Conservation (phyloP, 78 protist species). For the Blattamonas nauphoetae region DNA sequence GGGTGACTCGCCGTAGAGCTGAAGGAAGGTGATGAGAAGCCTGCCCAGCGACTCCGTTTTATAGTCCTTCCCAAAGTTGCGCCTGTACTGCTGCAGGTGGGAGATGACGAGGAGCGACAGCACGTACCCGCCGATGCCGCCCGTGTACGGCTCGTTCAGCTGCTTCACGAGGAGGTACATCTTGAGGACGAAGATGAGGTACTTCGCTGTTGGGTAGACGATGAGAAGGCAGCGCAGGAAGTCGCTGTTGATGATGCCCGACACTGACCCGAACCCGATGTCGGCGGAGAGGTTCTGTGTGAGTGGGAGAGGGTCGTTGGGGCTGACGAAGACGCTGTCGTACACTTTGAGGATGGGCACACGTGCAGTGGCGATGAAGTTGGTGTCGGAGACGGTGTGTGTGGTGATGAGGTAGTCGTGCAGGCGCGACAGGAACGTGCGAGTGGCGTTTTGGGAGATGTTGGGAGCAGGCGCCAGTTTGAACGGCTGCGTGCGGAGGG, state of each 20-base stretch:
- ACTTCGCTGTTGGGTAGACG: neutral
- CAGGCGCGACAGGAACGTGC: neutral
- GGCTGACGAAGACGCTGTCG: neutral
- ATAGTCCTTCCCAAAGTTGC: neutral
- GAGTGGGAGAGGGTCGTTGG: neutral
- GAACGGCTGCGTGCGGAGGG: too few relatives aligned
- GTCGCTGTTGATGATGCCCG: conserved; percentile 16
- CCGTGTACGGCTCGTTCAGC: conserved; percentile 58
- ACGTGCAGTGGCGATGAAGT: conserved; percentile 43
- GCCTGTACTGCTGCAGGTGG: conserved; percentile 40
- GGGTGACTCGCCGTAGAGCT: conserved; percentile 30
- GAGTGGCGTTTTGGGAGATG: neutral
- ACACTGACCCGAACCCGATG: conserved; percentile 36
- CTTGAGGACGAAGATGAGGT: conserved; percentile 44
- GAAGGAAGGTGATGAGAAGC: conserved; percentile 30
- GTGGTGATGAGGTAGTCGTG: neutral
- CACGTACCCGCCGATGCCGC: conserved; percentile 63
- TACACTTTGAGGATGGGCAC: conserved; percentile 51
- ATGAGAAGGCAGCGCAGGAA: neutral
- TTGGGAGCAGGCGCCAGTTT: neutral
- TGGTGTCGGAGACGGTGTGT: neutral
- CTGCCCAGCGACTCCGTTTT: conserved; percentile 27
- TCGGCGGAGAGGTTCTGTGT: conserved; percentile 31
- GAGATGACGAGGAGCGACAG: conserved; percentile 39
- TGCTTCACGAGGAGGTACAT: conserved; percentile 39